Evolutionary conservation across 1,284 basidiomycete genomes (phyloP).

Genomic region (Ganoderma lingzhi): DNA sequence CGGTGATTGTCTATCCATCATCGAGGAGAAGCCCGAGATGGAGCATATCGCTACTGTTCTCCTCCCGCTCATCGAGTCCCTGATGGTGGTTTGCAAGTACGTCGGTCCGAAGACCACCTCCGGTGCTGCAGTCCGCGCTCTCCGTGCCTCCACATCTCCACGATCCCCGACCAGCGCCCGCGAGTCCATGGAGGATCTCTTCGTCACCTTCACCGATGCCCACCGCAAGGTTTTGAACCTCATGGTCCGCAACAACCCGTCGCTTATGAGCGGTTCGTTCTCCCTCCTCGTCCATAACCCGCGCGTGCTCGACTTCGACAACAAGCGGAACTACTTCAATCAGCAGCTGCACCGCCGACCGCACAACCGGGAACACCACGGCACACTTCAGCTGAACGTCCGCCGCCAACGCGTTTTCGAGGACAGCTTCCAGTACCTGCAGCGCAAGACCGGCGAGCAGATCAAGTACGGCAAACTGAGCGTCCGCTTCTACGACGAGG

Average conservation of each 20-base stretch:
- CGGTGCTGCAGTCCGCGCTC: conserved; percentile 51
- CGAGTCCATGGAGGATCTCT: conserved; percentile 87
- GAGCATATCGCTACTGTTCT: conserved; percentile 92
- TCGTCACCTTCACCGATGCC: conserved; percentile 93
- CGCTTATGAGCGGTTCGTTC: conserved; percentile 98
- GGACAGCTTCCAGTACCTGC: conserved; percentile 94
- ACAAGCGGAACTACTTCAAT: conserved; percentile 98
- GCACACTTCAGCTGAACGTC: conserved; percentile 91
- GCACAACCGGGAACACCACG: conserved; percentile 81
- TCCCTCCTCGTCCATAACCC: conserved; percentile 96
- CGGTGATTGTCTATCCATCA: conserved; percentile 83
- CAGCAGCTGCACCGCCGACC: conserved; percentile 94
- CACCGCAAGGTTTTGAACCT: conserved; percentile 96
- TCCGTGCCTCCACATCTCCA: conserved; percentile 70
- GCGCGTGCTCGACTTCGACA: conserved; percentile 98
- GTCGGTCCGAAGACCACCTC: conserved; percentile 69
- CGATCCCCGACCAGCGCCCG: conserved; percentile 69
- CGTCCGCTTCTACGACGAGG: conserved; percentile 96
- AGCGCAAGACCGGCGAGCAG: conserved; percentile 92
- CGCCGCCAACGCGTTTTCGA: conserved; percentile 95
- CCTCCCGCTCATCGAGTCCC: conserved; percentile 90
- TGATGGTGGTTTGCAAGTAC: conserved; percentile 99
- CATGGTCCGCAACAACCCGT: conserved; percentile 98
- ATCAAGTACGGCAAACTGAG: conserved; percentile 99
- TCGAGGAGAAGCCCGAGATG: conserved; percentile 82